Evolutionary conservation across 2,329 filamentous ascomycete species (phyloP).

Genomic region (Colletotrichum gigasporum): DNA sequence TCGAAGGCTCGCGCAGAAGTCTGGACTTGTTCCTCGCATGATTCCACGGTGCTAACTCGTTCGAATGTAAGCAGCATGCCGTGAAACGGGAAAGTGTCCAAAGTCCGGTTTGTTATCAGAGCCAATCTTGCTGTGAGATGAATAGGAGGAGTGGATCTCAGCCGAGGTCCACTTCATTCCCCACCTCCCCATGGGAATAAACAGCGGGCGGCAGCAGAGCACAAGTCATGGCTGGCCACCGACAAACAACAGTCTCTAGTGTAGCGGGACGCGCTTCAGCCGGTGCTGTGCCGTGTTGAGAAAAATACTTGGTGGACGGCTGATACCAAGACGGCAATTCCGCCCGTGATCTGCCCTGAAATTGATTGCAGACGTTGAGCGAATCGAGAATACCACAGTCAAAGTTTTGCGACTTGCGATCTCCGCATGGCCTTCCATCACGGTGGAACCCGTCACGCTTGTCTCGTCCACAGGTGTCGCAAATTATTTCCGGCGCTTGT

Average conservation of each 20-base stretch:
- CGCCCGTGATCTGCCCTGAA: too few relatives aligned
- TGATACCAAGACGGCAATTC: too few relatives aligned
- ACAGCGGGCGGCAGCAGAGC: not conserved
- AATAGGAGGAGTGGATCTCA: constrained; percentile 12
- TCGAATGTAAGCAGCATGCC: not conserved
- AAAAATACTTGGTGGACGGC: too few relatives aligned
- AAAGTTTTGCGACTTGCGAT: not conserved
- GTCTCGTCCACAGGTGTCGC: not conserved
- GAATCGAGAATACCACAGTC: constrained; percentile 2
- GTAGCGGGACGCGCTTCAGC: too few relatives aligned
- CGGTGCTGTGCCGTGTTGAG: too few relatives aligned
- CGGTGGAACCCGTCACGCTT: not conserved
- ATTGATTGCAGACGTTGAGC: not conserved
- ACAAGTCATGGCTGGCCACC: not conserved
- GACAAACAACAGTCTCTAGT: not conserved
- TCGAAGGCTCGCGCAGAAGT: not conserved
- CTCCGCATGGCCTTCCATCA: not conserved
- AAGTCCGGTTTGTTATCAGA: constrained; percentile 10
- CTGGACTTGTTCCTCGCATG: not conserved
- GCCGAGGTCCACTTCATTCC: constrained; percentile 23
- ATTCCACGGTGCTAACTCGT: not conserved
- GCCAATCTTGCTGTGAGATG: constrained; percentile 10
- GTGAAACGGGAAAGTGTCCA: not conserved
- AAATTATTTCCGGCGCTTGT: constrained; percentile 17
- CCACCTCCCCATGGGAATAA: constrained; percentile 17